Percentiles rank a stretch among this genome's conserved stretches.
Conservation (phyloP, 345 rosid species). For the Brassica carinata region DNA sequence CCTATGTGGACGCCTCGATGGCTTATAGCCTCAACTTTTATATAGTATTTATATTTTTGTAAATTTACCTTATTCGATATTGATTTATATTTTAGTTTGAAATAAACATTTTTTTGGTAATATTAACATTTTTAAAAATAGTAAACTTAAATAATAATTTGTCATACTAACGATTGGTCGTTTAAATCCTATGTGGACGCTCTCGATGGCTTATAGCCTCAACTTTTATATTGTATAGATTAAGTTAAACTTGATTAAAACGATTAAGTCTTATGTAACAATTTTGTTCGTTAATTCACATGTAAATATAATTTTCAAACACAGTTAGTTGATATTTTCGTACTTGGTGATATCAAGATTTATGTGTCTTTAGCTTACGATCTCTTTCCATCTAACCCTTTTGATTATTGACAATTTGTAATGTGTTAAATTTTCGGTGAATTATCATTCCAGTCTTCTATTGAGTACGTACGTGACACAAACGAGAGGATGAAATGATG, state of each 20-base stretch:
- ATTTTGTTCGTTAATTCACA: slow-evolving; percentile 16
- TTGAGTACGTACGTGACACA: not conserved
- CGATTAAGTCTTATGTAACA: slow-evolving; percentile 7
- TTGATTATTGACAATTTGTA: not conserved
- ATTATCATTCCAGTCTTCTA: not conserved
- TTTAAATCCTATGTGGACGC: too few relatives aligned
- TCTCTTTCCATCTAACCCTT: not conserved
- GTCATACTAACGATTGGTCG: too few relatives aligned
- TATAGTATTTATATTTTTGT: too few relatives aligned
- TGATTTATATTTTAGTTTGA: too few relatives aligned
- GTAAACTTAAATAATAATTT: too few relatives aligned
- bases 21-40: too few relatives aligned
- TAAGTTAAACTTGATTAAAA: slow-evolving; percentile 16
- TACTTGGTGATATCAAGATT: not conserved
- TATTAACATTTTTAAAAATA: too few relatives aligned
- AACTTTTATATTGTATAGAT: too few relatives aligned
- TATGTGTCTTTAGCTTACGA: not conserved
- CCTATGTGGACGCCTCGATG: too few relatives aligned
- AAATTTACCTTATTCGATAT: too few relatives aligned
- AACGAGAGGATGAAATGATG: not conserved
- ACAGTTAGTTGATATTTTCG: not conserved
- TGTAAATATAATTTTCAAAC: slow-evolving; percentile 25
- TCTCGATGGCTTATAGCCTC: too few relatives aligned
- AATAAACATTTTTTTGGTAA: too few relatives aligned
- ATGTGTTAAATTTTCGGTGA: not conserved